Percentiles rank a stretch among this genome's conserved stretches.
phyloP scores from a whole-genome alignment of 345 rosid genomes.

The Moricandia arvensis region DNA sequence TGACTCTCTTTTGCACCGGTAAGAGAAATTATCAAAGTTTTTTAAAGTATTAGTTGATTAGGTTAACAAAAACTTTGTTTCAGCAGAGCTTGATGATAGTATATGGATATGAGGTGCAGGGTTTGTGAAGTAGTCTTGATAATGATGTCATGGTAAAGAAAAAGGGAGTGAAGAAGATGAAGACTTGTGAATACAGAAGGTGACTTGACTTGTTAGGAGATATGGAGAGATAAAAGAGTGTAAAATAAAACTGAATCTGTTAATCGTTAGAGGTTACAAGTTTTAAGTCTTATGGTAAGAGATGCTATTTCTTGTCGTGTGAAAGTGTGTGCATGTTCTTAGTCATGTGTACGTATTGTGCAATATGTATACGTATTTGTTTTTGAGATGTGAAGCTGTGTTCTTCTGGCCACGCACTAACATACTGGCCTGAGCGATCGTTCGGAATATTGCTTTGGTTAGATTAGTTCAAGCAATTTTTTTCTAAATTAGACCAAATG shows the following conservation, averaged over 20 bases:
- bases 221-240: constrained; percentile 30
- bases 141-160: constrained; percentile 24
- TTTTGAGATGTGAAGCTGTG: not conserved
- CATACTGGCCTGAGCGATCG: not conserved
- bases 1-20: constrained; percentile 25
- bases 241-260: constrained; percentile 26
- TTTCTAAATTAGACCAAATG: not conserved
- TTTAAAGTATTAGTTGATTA: not conserved
- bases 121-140: constrained; percentile 21
- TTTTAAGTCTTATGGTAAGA: constrained; percentile 1
- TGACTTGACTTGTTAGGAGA: constrained; percentile 38
- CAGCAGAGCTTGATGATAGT: constrained; percentile 8
- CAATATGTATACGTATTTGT: not conserved
- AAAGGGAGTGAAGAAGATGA: constrained; percentile 10
- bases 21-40: not conserved
- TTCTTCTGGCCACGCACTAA: not conserved
- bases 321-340: not conserved
- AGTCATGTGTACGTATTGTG: not conserved
- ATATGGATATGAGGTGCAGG: constrained; percentile 5
- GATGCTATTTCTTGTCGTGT: constrained; percentile 11
- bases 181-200: constrained; percentile 37
- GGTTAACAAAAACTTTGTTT: not conserved
- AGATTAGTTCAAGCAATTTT: not conserved
- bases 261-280: constrained; percentile 2
- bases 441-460: not conserved